phyloP scores from a whole-genome alignment of 2,329 filamentous ascomycete species.

The Fusarium setosum region DNA sequence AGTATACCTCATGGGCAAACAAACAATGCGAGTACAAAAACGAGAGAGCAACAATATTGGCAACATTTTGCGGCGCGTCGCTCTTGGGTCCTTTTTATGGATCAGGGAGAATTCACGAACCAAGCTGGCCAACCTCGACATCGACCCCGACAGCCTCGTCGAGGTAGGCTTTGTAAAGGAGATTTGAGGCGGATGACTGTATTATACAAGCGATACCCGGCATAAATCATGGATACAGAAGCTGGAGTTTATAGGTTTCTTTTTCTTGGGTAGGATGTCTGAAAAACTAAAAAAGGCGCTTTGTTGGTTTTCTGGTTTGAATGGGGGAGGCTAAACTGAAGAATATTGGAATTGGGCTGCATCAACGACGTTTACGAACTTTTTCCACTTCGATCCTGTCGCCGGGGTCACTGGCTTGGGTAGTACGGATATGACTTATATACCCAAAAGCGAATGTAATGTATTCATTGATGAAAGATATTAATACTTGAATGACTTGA shows the following conservation, averaged over 20 bases:
- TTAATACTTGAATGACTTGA: neutral
- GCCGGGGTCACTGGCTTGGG: conserved; percentile 18
- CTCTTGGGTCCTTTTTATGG: conserved; percentile 70
- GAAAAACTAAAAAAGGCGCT: conserved; percentile 19
- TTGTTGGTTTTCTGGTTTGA: conserved; percentile 6
- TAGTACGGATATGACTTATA: conserved; percentile 26
- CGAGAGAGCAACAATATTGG: conserved; percentile 47
- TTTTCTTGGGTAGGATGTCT: conserved; percentile 1
- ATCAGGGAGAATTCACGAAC: conserved; percentile 73
- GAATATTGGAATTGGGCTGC: neutral
- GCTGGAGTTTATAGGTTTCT: conserved; percentile 3
- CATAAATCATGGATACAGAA: conserved; percentile 2
- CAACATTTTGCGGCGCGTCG: conserved; percentile 53
- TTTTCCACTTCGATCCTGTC: conserved; percentile 14
- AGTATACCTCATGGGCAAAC: conserved; percentile 70
- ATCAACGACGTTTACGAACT: conserved; percentile 20
- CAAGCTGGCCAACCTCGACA: conserved; percentile 71
- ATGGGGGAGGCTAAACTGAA: conserved; percentile 13
- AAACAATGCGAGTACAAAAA: conserved; percentile 63
- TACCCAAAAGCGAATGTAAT: conserved; percentile 28
- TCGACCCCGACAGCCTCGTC: conserved; percentile 66
- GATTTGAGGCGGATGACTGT: conserved; percentile 54
- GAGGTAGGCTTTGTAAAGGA: conserved; percentile 79
- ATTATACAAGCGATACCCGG: conserved; percentile 18
- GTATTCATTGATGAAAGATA: neutral